phyloP scores from a whole-genome alignment of 805 yeast genomes.

The Metschnikowia noctiluminum region DNA sequence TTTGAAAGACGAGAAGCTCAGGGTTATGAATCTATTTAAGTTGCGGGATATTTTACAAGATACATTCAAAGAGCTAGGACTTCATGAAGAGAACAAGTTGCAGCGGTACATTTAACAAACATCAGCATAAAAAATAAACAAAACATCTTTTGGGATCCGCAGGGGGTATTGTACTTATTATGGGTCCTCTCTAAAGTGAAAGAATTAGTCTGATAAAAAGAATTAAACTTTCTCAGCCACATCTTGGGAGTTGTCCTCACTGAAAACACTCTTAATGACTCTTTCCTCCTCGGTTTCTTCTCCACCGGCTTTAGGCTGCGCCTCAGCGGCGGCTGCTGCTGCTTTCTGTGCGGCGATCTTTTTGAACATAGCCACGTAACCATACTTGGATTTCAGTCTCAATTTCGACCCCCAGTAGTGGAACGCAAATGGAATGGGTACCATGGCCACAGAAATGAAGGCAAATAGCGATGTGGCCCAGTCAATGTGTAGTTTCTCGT shows the following conservation, averaged over 20 bases:
- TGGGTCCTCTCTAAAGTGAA: background rate
- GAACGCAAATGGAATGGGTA: constrained; percentile 74
- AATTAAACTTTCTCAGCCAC: constrained; percentile 7
- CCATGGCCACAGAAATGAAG: constrained; percentile 63
- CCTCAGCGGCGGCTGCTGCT: constrained; percentile 12
- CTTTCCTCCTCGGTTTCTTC: background rate
- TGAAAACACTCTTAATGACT: background rate
- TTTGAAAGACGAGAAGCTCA: constrained; percentile 77
- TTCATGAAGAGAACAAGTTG: background rate
- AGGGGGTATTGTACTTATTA: background rate
- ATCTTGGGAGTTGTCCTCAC: constrained; percentile 3
- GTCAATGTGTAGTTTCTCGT: constrained; percentile 60
- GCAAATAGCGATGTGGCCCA: constrained; percentile 78
- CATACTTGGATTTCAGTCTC: constrained; percentile 56
- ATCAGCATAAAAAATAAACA: background rate
- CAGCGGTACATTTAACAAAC: background rate
- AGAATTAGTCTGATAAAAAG: background rate
- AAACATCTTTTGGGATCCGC: background rate
- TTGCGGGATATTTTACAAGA: constrained; percentile 61
- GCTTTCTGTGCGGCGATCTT: constrained; percentile 21
- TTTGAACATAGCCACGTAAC: constrained; percentile 47
- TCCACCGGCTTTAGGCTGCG: constrained; percentile 1
- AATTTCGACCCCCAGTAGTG: constrained; percentile 54
- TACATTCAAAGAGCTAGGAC: constrained; percentile 43
- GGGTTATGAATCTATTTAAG: constrained; percentile 74